Evolutionary conservation across 257 asterid species (phyloP).

Genomic region (Asclepias syriaca): DNA sequence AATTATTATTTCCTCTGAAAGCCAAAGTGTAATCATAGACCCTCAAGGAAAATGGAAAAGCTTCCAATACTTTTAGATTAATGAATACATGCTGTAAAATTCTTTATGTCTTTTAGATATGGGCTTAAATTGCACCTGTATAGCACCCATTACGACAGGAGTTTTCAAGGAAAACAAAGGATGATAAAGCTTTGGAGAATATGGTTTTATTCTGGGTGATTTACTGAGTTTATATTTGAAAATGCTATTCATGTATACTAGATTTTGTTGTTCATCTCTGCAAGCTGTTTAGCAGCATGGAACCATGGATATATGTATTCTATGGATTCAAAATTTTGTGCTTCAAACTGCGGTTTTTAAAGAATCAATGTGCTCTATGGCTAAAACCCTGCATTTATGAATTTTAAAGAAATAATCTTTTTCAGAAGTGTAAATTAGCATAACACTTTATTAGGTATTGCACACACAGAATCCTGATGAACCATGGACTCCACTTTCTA

Average conservation of each 20-base stretch:
- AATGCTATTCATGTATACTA: not conserved
- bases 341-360: not conserved
- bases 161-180: not conserved
- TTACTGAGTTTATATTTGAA: not conserved
- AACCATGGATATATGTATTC: not conserved
- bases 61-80: not conserved
- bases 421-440: not conserved
- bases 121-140: not conserved
- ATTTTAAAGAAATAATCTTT: not conserved
- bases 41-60: not conserved
- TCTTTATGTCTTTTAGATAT: not conserved
- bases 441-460: not conserved
- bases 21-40: not conserved
- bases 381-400: not conserved
- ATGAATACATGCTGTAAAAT: not conserved
- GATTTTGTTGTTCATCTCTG: not conserved
- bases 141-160: not conserved
- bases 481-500: not conserved
- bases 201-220: not conserved
- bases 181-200: not conserved
- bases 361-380: not conserved
- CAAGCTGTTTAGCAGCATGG: not conserved
- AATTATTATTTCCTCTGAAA: not conserved
- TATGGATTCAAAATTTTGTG: not conserved
- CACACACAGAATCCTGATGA: not conserved